Evolutionary conservation across 495 filamentous ascomycete genomes (phyloP).

Genomic region (Penicillium pulvis): DNA sequence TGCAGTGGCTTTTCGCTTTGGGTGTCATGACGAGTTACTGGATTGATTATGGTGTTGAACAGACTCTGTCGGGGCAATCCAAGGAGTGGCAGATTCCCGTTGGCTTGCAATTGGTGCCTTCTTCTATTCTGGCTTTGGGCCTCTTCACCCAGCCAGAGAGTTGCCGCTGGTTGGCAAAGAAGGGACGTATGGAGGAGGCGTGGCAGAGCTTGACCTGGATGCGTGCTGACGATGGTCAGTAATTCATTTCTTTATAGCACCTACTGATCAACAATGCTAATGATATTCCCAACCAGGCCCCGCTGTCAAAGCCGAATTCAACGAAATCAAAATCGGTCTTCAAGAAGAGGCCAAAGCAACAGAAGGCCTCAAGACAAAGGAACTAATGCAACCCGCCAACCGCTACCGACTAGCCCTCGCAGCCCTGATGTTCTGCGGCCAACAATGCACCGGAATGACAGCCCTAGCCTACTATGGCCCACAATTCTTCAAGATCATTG

Average conservation of each 20-base stretch:
- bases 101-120: conserved; percentile 52
- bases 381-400: conserved; percentile 46
- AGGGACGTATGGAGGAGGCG: conserved; percentile 52
- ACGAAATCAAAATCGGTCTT: conserved; percentile 47
- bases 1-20: conserved; percentile 51
- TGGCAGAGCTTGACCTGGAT: conserved; percentile 50
- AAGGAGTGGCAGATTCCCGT: conserved; percentile 58
- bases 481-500: conserved; percentile 51
- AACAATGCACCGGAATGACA: conserved; percentile 48
- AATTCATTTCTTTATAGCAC: not conserved
- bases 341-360: conserved; percentile 44
- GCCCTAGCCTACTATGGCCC: conserved; percentile 50
- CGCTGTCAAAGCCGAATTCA: conserved; percentile 46
- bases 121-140: conserved; percentile 45
- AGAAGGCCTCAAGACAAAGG: conserved; percentile 46
- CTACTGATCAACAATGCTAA: conserved; percentile 1
- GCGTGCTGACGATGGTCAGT: conserved; percentile 43
- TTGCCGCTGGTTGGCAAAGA: conserved; percentile 53
- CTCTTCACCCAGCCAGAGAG: conserved; percentile 51
- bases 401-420: conserved; percentile 42
- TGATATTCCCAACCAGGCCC: conserved; percentile 3
- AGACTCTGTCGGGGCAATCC: conserved; percentile 33
- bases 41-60: conserved; percentile 52
- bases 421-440: conserved; percentile 40
- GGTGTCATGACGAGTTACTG: conserved; percentile 56